These are phyloP conservation scores for Eremochloa ophiuroides DNA, from an alignment of 176 grass and related monocot species.

Conservation along the genomic window DNA sequence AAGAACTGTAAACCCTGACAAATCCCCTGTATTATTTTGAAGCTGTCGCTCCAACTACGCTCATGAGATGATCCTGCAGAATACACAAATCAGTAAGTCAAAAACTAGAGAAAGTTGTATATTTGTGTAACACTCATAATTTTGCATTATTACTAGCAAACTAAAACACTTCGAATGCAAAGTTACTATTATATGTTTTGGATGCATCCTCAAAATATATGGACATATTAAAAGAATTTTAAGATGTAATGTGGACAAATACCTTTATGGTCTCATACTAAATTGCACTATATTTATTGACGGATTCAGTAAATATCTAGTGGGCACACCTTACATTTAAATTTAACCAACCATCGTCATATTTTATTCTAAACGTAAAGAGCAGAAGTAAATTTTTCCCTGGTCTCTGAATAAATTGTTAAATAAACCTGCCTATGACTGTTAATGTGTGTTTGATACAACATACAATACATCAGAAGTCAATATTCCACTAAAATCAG, in stretches of 20 bases:
- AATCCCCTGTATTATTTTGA: conserved; percentile 8
- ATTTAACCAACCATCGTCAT: background rate
- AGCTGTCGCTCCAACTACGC: background rate
- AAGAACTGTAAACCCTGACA: conserved; percentile 2
- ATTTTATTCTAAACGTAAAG: background rate
- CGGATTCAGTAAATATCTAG: background rate
- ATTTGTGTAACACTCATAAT: background rate
- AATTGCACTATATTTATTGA: background rate
- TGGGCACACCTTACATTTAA: background rate
- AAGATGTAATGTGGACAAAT: background rate
- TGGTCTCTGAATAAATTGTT: background rate
- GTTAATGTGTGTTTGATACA: background rate
- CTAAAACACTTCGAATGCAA: background rate
- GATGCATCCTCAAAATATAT: background rate
- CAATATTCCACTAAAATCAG: background rate
- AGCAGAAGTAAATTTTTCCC: background rate
- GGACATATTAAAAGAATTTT: background rate
- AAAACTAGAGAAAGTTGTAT: background rate
- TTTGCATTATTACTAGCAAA: background rate
- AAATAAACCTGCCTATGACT: background rate
- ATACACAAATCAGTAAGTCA: background rate
- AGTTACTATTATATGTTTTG: background rate
- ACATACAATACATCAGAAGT: background rate
- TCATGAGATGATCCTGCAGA: background rate
- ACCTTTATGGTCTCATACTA: background rate